Evolutionary conservation across 2,329 filamentous ascomycete species (phyloP).

Genomic region (Trematosphaeria pertusa): DNA sequence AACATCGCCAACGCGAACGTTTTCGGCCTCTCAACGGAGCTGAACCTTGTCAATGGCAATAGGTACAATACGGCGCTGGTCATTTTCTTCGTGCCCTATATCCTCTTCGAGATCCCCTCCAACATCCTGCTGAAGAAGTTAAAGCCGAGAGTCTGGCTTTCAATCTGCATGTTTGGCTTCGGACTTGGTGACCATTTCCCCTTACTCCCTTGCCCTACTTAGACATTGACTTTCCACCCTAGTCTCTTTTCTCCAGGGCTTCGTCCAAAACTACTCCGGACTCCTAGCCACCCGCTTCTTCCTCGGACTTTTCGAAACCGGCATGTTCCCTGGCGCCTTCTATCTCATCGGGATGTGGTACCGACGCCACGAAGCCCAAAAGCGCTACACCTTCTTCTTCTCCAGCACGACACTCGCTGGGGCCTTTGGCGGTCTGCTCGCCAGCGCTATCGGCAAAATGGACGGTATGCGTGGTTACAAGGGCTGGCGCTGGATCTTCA

Average conservation of each 20-base stretch:
- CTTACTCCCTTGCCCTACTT: too few relatives aligned
- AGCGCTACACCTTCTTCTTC: conserved; percentile 94
- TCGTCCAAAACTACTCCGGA: conserved; percentile 78
- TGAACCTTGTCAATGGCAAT: conserved; percentile 51
- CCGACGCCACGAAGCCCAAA: conserved; percentile 83
- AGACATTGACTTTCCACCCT: too few relatives aligned
- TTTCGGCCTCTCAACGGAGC: conserved; percentile 56
- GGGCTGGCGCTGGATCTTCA: conserved; percentile 85
- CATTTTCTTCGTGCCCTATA: conserved; percentile 62
- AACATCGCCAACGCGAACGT: conserved; percentile 63
- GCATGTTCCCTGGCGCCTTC: conserved; percentile 64
- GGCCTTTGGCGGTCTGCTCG: conserved; percentile 85
- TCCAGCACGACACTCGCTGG: conserved; percentile 78
- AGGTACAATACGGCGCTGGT: conserved; percentile 60
- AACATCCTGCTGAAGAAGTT: conserved; percentile 61
- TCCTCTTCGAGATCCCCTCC: conserved; percentile 62
- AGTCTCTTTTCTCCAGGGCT: conserved; percentile 76
- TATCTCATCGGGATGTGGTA: conserved; percentile 92
- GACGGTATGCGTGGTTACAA: conserved; percentile 70
- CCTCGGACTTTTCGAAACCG: conserved; percentile 67
- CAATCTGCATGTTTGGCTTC: conserved; percentile 84
- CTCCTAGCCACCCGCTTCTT: conserved; percentile 83
- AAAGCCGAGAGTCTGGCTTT: conserved; percentile 64
- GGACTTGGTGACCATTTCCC: conserved; percentile 58
- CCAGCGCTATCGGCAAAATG: conserved; percentile 90